Percentiles rank a stretch among this genome's conserved stretches.
These are phyloP conservation scores for Lyophyllum decastes DNA, from an alignment of 768 basidiomycete species.

Conservation along the genomic window DNA sequence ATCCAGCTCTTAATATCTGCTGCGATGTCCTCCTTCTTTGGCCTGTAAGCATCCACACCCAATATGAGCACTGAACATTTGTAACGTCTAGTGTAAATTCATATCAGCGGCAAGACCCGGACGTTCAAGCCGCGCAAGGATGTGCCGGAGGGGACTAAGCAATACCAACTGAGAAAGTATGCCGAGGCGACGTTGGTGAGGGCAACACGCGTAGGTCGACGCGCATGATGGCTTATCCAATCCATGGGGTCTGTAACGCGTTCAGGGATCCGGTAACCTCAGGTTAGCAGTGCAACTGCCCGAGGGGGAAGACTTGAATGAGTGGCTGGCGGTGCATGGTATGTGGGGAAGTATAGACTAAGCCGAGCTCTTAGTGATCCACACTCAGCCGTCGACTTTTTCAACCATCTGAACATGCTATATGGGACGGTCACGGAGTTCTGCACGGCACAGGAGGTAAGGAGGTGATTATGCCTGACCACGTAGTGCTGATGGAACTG, in stretches of 20 bases:
- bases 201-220: conserved; percentile 1
- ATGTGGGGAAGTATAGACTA: conserved; percentile 20
- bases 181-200: conserved; percentile 91
- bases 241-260: conserved; percentile 6
- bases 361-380: not conserved
- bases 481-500: not conserved
- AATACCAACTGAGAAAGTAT: conserved; percentile 97
- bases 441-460: conserved; percentile 90
- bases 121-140: conserved; percentile 97
- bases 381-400: conserved; percentile 90
- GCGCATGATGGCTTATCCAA: not conserved
- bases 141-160: conserved; percentile 94
- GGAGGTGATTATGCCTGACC: conserved; percentile 14
- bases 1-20: conserved; percentile 1
- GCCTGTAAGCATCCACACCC: conserved; percentile 56
- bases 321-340: conserved; percentile 99
- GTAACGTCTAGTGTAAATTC: not conserved
- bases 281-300: conserved; percentile 90
- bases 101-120: conserved; percentile 78
- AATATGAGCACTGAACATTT: conserved; percentile 6
- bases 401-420: conserved; percentile 99
- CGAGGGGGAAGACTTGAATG: conserved; percentile 95
- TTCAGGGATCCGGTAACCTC: conserved; percentile 92
- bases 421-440: conserved; percentile 99
- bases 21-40: conserved; percentile 85